Evolutionary conservation across 768 basidiomycete genomes (phyloP).

Genomic region (Tylopilus plumbeoviolaceoides): DNA sequence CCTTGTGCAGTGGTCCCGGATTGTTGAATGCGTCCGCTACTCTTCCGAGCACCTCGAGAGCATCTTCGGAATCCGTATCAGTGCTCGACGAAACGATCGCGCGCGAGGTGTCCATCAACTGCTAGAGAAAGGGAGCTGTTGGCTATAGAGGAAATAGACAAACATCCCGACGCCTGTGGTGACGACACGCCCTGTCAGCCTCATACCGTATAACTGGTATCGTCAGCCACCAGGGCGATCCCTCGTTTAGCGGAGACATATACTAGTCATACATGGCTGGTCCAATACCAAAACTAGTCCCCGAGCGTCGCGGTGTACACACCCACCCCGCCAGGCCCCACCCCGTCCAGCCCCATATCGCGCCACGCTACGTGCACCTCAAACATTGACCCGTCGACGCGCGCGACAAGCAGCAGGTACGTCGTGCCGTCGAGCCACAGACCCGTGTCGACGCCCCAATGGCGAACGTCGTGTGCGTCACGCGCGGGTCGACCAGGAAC

Average conservation of each 20-base stretch:
- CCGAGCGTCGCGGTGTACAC: conserved; percentile 19
- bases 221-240: conserved; percentile 19
- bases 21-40: conserved; percentile 30
- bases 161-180: background rate
- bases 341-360: conserved; percentile 11
- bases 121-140: background rate
- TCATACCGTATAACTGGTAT: background rate
- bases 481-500: conserved; percentile 18
- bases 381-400: background rate
- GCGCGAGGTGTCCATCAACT: conserved; percentile 5
- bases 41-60: conserved; percentile 22
- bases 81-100: background rate
- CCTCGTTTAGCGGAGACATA: too few species aligned
- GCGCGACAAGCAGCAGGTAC: conserved; percentile 21
- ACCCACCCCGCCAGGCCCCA: conserved; percentile 4
- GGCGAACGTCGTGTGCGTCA: conserved; percentile 5
- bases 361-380: conserved; percentile 14
- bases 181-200: conserved; percentile 16
- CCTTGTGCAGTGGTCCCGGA: conserved; percentile 14
- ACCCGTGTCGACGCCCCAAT: conserved; percentile 23
- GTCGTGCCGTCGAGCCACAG: conserved; percentile 21
- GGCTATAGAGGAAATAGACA: conserved; percentile 5
- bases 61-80: conserved; percentile 9
- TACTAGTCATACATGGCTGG: too few species aligned
- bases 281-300: too few species aligned